Percentiles rank a stretch among this genome's conserved stretches.
Evolutionary conservation across 169 alveolate species (phyloP).

Genomic region (Plasmodium adleri): DNA sequence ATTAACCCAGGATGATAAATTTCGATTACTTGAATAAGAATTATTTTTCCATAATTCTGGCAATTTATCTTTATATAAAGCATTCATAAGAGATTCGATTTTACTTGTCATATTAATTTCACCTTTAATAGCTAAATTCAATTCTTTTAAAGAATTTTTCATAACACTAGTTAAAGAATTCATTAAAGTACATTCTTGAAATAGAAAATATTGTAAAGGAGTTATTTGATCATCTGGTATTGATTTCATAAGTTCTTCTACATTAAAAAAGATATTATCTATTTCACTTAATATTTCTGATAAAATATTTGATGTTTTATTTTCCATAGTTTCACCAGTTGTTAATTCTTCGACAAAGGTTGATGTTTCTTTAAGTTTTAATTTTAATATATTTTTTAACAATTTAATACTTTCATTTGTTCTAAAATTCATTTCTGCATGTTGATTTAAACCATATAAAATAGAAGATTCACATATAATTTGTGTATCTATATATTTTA

Average conservation of each 20-base stretch:
- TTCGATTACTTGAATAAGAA: constrained; percentile 95
- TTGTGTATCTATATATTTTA: constrained; percentile 74
- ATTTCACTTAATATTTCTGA: constrained; percentile 60
- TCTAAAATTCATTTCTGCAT: constrained; percentile 75
- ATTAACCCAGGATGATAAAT: constrained; percentile 94
- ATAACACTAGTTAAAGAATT: constrained; percentile 32
- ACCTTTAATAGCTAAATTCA: constrained; percentile 95
- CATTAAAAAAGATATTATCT: constrained; percentile 60
- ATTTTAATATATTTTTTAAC: constrained; percentile 59
- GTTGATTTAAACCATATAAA: constrained; percentile 70
- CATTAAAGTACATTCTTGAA: constrained; percentile 70
- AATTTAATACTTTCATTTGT: constrained; percentile 74
- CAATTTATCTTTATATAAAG: constrained; percentile 89
- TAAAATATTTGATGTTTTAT: constrained; percentile 33
- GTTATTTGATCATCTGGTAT: constrained; percentile 91
- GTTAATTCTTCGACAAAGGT: constrained; percentile 70
- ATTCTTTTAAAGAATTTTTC: constrained; percentile 89
- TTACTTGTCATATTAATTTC: constrained; percentile 93
- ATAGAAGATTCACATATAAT: constrained; percentile 52
- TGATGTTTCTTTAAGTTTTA: constrained; percentile 62
- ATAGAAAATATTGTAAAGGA: constrained; percentile 86
- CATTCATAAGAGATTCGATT: constrained; percentile 92
- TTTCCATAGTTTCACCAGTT: constrained; percentile 64
- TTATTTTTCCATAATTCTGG: constrained; percentile 94
- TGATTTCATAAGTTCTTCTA: constrained; percentile 66